phyloP scores from a whole-genome alignment of 2,329 filamentous ascomycete species.

The Clarireedia homoeocarpa region DNA sequence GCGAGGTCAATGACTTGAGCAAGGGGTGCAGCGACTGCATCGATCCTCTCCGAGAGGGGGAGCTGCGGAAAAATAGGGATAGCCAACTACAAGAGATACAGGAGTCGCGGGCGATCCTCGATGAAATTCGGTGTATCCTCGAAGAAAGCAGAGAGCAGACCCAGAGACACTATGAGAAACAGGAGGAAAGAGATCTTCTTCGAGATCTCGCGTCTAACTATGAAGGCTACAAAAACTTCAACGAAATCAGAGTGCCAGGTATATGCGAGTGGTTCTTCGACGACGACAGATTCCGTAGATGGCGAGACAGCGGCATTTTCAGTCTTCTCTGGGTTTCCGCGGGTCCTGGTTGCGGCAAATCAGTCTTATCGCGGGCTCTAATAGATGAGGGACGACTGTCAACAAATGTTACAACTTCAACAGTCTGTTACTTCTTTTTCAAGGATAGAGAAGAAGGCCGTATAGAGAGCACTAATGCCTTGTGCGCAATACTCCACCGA shows the following conservation, averaged over 20 bases:
- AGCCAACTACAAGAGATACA: neutral
- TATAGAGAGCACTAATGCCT: neutral
- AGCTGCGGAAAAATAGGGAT: neutral
- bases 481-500: conserved; percentile 5
- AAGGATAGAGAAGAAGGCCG: neutral
- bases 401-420: neutral
- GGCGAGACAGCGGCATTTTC: neutral
- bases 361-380: neutral
- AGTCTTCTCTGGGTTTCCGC: neutral
- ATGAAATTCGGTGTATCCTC: no score
- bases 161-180: no score
- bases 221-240: neutral
- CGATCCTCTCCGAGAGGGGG: neutral
- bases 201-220: neutral
- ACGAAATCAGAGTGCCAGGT: neutral
- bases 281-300: neutral
- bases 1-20: neutral
- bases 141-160: no score
- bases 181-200: no score
- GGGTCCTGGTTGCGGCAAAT: conserved; percentile 1
- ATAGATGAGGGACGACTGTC: neutral
- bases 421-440: conserved; percentile 8
- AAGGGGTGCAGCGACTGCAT: neutral
- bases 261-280: neutral
- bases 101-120: no score